Conservation (phyloP, 495 filamentous ascomycete species). For the Penicillium coffeae region DNA sequence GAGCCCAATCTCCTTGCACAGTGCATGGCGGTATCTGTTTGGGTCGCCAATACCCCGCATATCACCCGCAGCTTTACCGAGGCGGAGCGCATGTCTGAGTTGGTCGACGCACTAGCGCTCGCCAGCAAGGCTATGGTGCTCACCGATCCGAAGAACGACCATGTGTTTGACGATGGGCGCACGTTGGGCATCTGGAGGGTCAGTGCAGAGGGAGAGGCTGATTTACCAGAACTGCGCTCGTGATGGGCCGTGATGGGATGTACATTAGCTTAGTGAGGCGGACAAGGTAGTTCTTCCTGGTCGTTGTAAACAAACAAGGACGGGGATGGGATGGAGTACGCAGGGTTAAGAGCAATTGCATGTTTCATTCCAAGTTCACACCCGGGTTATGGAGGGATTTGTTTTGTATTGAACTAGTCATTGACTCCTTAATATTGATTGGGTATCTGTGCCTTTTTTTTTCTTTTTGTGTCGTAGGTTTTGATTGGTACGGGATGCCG, state of each 20-base stretch:
- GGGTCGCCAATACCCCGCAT: constrained; percentile 60
- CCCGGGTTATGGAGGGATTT: too few species aligned
- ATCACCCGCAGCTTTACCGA: constrained; percentile 62
- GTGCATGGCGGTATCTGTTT: constrained; percentile 71
- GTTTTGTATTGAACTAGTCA: too few species aligned
- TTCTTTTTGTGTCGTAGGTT: too few species aligned
- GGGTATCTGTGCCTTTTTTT: too few species aligned
- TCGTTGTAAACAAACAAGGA: not conserved
- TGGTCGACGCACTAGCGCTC: constrained; percentile 69
- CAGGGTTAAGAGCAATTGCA: not conserved
- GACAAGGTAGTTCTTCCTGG: not conserved
- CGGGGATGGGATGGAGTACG: not conserved
- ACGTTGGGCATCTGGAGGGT: constrained; percentile 49
- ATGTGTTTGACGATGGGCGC: constrained; percentile 34
- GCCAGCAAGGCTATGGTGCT: constrained; percentile 71
- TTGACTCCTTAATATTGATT: too few species aligned
- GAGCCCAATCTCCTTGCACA: constrained; percentile 61
- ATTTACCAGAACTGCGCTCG: constrained; percentile 8
- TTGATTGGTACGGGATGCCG: too few species aligned
- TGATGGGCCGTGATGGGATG: not conserved
- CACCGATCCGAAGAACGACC: constrained; percentile 32
- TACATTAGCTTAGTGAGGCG: not conserved
- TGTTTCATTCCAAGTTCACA: too few species aligned
- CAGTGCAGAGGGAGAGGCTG: constrained; percentile 25
- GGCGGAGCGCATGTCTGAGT: constrained; percentile 67